Evolutionary conservation across 805 yeast species (phyloP).

Genomic region (Metschnikowia lachancei): DNA sequence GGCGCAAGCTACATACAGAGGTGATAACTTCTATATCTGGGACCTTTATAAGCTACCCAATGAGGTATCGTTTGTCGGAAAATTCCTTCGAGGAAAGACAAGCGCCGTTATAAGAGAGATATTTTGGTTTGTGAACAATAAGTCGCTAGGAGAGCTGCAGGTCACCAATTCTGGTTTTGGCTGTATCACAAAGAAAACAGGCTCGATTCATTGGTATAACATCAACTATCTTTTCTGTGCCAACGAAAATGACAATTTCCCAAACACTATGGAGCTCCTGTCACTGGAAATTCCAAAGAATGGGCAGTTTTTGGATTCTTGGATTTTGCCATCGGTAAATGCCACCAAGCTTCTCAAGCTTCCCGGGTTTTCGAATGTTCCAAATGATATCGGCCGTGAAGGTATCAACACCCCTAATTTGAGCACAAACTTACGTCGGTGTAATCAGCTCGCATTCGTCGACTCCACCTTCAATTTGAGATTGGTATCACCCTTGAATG

Average conservation of each 20-base stretch:
- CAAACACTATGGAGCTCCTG: slow-evolving; percentile 23
- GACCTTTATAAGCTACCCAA: slow-evolving; percentile 52
- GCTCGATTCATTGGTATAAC: slow-evolving; percentile 63
- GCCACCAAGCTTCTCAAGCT: slow-evolving; percentile 29
- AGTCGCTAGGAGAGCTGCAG: slow-evolving; percentile 10
- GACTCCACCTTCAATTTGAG: slow-evolving; percentile 32
- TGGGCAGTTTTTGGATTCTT: slow-evolving; percentile 35
- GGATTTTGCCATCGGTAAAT: slow-evolving; percentile 46
- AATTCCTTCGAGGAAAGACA: slow-evolving; percentile 61
- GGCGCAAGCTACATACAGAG: slow-evolving; percentile 53
- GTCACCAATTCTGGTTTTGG: slow-evolving; percentile 46
- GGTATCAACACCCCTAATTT: neutral
- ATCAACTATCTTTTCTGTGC: slow-evolving; percentile 39
- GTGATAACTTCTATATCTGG: slow-evolving; percentile 65
- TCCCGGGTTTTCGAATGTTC: slow-evolving; percentile 20
- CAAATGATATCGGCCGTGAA: slow-evolving; percentile 2
- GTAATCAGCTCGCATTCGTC: slow-evolving; percentile 32
- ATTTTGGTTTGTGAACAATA: slow-evolving; percentile 50
- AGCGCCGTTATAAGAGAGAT: slow-evolving; percentile 51
- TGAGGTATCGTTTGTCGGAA: slow-evolving; percentile 54
- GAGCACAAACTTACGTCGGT: slow-evolving; percentile 3
- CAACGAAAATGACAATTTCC: slow-evolving; percentile 29
- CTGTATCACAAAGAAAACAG: slow-evolving; percentile 50
- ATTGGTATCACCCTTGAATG: slow-evolving; percentile 38
- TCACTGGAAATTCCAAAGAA: slow-evolving; percentile 1